Percentiles rank a stretch among this genome's conserved stretches.
These are phyloP conservation scores for Termitomyces sp. DNA, from an alignment of 768 basidiomycete species.

Conservation along the genomic window DNA sequence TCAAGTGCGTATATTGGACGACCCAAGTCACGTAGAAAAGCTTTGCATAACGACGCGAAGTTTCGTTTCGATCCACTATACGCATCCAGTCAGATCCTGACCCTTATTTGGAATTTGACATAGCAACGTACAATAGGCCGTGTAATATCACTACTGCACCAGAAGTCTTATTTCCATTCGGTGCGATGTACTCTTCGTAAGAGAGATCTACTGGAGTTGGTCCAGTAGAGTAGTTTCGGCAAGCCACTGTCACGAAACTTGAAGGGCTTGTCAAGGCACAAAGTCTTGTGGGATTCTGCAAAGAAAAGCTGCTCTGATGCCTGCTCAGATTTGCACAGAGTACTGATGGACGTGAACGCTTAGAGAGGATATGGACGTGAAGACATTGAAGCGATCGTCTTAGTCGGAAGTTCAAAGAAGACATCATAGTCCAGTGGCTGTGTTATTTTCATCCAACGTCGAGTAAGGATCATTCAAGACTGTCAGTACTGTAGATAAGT, in stretches of 20 bases:
- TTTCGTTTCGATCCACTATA: conserved; percentile 80
- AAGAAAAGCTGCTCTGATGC: not conserved
- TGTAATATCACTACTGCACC: conserved; percentile 52
- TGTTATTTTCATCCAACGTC: not conserved
- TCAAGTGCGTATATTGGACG: conserved; percentile 72
- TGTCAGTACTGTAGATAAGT: not conserved
- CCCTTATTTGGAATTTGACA: not conserved
- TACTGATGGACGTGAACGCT: not conserved
- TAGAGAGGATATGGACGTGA: not conserved
- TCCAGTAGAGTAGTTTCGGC: conserved; percentile 2
- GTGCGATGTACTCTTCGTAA: conserved; percentile 14
- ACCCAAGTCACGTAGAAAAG: conserved; percentile 53
- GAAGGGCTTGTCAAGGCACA: too few species aligned
- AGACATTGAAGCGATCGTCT: not conserved
- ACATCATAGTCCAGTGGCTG: not conserved
- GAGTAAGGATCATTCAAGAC: not conserved
- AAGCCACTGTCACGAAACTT: not conserved
- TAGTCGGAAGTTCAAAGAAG: not conserved
- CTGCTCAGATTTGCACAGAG: not conserved
- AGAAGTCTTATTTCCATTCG: conserved; percentile 23
- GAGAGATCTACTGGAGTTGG: conserved; percentile 14
- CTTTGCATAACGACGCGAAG: conserved; percentile 74
- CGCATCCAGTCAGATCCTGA: not conserved
- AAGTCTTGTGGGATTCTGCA: not conserved
- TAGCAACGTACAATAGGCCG: conserved; percentile 47